These are phyloP conservation scores for Funneliformis geosporum DNA, from an alignment of 192 early-diverging fungal genomes.

Conservation along the genomic window DNA sequence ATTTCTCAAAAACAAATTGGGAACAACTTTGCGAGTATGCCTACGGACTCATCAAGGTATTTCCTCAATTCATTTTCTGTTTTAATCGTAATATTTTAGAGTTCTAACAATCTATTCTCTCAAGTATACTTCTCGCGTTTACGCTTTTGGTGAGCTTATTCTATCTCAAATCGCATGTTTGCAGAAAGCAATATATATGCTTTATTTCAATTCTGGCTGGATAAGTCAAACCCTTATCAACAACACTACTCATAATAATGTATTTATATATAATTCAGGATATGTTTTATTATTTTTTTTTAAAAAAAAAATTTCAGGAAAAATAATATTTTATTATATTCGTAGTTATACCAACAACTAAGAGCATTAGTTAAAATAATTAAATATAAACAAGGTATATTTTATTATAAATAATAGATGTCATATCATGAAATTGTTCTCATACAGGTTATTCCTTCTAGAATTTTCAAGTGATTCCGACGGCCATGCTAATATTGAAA, in stretches of 20 bases:
- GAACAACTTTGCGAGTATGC: not conserved
- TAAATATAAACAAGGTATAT: conserved; percentile 9
- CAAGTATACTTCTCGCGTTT: not conserved
- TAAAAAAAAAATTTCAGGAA: not conserved
- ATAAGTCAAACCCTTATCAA: not conserved
- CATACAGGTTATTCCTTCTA: not conserved
- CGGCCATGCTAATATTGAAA: not conserved
- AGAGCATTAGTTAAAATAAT: conserved; percentile 14
- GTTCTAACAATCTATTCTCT: not conserved
- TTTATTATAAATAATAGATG: not conserved
- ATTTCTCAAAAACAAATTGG: not conserved
- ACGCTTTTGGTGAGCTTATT: not conserved
- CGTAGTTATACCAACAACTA: not conserved
- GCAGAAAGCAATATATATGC: not conserved
- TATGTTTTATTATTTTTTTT: not conserved
- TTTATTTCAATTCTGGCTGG: not conserved
- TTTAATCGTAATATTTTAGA: not conserved
- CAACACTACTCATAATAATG: not conserved
- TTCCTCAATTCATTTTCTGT: not conserved
- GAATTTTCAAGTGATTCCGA: not conserved
- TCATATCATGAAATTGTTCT: not conserved
- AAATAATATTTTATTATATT: not conserved
- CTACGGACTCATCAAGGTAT: not conserved
- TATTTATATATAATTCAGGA: not conserved
- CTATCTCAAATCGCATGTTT: not conserved